Evolutionary conservation across 208 protist species (phyloP).

Genomic region (Wallacemonas sp.): DNA sequence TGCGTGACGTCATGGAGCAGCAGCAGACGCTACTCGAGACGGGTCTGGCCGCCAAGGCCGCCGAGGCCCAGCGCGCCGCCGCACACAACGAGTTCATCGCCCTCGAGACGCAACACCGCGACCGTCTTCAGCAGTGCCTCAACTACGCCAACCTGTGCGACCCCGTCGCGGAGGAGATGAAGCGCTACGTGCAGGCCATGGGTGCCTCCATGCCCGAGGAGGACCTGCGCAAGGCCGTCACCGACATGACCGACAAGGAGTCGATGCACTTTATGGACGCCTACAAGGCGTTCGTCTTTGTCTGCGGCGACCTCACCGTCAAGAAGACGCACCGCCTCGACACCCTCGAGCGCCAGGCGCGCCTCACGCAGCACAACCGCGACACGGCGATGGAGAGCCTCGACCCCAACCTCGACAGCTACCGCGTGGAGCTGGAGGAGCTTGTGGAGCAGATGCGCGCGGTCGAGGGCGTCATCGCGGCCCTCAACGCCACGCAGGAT

Average conservation of each 20-base stretch:
- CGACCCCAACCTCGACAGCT: slow-evolving; percentile 77
- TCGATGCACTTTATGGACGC: slow-evolving; percentile 49
- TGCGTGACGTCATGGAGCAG: slow-evolving; percentile 54
- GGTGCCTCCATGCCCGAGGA: slow-evolving; percentile 46
- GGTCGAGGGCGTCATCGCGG: slow-evolving; percentile 77
- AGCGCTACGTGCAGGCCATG: slow-evolving; percentile 66
- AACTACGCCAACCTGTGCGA: slow-evolving; percentile 61
- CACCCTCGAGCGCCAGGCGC: slow-evolving; percentile 81
- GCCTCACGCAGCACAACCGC: slow-evolving; percentile 74
- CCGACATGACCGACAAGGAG: slow-evolving; percentile 51
- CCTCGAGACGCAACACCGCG: slow-evolving; percentile 62
- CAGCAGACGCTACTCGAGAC: slow-evolving; percentile 56
- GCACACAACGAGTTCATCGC: slow-evolving; percentile 77
- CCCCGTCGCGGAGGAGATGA: slow-evolving; percentile 45
- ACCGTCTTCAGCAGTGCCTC: slow-evolving; percentile 59
- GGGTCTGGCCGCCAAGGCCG: slow-evolving; percentile 42
- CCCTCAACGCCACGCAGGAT: slow-evolving; percentile 81
- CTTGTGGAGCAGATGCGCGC: slow-evolving; percentile 71
- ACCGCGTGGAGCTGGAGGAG: slow-evolving; percentile 65
- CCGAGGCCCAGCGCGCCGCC: slow-evolving; percentile 60
- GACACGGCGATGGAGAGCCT: slow-evolving; percentile 87
- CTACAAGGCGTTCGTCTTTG: slow-evolving; percentile 73
- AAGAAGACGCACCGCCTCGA: slow-evolving; percentile 88
- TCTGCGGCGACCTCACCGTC: slow-evolving; percentile 73
- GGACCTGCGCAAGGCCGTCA: slow-evolving; percentile 39